Percentiles rank a stretch among this genome's conserved stretches.
Conservation (phyloP, 2,329 filamentous ascomycete genomes). For the Dactylellina drechsleri region DNA sequence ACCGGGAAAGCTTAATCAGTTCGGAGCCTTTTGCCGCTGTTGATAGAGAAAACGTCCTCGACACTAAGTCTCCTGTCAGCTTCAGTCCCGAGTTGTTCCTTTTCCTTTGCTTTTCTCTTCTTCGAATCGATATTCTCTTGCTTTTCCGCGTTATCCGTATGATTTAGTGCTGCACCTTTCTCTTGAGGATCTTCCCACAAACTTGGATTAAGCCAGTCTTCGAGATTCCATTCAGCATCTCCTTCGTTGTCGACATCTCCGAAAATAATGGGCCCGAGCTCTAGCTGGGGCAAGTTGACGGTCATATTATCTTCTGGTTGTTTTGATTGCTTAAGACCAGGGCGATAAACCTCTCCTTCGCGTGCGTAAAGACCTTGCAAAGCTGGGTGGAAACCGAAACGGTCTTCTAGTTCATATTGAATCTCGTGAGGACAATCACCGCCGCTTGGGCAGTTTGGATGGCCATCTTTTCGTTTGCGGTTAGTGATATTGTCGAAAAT, state of each 20-base stretch:
- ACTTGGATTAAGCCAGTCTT: background rate
- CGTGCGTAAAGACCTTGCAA: no score
- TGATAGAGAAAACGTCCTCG: conserved; percentile 29
- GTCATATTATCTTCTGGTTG: background rate
- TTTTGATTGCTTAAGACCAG: background rate
- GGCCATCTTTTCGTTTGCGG: background rate
- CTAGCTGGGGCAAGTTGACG: background rate
- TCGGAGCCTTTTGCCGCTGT: conserved; percentile 20
- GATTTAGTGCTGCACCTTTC: background rate
- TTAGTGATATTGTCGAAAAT: background rate
- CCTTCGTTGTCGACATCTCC: background rate
- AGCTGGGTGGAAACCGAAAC: no score
- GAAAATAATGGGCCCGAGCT: background rate
- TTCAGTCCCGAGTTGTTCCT: conserved; percentile 4
- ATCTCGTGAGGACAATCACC: conserved; percentile 2
- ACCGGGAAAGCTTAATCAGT: background rate
- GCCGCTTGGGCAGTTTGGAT: background rate
- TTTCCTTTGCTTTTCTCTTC: conserved; percentile 11
- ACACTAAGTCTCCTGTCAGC: conserved; percentile 3
- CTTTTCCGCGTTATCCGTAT: background rate
- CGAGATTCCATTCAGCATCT: background rate
- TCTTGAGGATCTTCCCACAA: background rate
- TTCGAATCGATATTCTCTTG: background rate
- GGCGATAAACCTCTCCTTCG: no score
- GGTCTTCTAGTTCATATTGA: no score